Base-by-base conservation (phyloP, 2,329 filamentous ascomycete genomes). In the Paraconiothyrium brasiliense region DNA sequence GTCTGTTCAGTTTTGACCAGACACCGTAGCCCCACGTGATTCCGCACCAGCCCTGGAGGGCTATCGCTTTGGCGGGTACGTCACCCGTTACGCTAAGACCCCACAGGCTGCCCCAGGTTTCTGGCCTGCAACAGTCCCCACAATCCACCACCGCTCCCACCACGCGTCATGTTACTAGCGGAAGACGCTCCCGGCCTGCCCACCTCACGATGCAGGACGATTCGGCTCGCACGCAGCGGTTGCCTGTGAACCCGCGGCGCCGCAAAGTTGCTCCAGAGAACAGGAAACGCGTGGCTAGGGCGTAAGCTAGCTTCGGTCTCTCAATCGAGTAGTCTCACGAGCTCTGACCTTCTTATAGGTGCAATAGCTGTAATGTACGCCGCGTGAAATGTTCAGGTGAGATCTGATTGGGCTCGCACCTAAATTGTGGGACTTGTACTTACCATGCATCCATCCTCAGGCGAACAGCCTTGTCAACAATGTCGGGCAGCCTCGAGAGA, bases 291-390 rank as follows among this genome's bases (percentile, higher is more conserved):
- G 69, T 70, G 35, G 63, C 64, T 30, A 58, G 67, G 59, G 69
- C 69, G 69, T 71, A 63, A 64, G 68, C 65, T 39, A 30, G 37
- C 16, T 30, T n/a, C 14, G 37, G 37, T 14, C 41, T 49, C 35
- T 41, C 24, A 51, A 22, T 24, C 16, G 39, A 41, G 27, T 27
- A 44, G 46, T 22, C 46, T n/a, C 11, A 10, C 32, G 51, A 44
- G 56, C 34, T 46, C 49, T 58, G 51, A 58, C 49, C 10, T 27
- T 30, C 50, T 34, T 32, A 50, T 58, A 74, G 71, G 57, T 74
- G 71, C 58, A 72, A 74, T 52, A 64, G 63, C 37, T 74, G 71
- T 44, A 73, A 74, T 49, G 60, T 70, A 30, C 66, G 68, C 22
- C 71, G 71, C 39, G 64, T 71, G 13, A 68, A 64, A 43, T 74